Evolutionary conservation across 225 moss, liverwort and hornwort genomes (phyloP).

Genomic region (Physcomitrium patens): DNA sequence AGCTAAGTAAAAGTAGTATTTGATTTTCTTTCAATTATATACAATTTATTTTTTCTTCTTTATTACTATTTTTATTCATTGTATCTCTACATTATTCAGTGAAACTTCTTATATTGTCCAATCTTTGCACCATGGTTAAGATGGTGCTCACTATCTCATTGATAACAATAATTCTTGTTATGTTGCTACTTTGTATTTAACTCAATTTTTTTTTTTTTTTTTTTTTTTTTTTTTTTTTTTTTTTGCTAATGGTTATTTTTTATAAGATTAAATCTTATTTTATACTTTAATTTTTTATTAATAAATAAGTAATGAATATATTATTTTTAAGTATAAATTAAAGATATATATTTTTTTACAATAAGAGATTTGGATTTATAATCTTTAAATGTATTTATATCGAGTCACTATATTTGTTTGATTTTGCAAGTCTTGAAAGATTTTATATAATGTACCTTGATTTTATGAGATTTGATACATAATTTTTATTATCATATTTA

Average conservation of each 20-base stretch:
- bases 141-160: conserved; percentile 15
- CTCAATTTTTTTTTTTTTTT: conserved; percentile 8
- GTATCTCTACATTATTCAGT: neutral
- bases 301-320: neutral
- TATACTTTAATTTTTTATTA: no score
- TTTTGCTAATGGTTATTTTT: neutral
- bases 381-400: neutral
- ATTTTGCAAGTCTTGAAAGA: neutral
- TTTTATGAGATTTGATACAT: neutral
- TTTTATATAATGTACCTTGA: neutral
- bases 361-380: neutral
- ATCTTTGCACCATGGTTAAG: conserved; percentile 19
- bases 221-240: neutral
- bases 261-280: no score
- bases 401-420: neutral
- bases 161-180: conserved; percentile 8
- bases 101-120: neutral
- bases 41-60: neutral
- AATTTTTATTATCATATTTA: neutral
- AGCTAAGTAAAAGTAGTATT: no score
- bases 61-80: neutral
- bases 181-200: conserved; percentile 17
- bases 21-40: neutral
- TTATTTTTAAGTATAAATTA: neutral
- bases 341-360: neutral